Evolutionary conservation across 73 alveolate species (phyloP).

Genomic region (Paramecium pentaurelia): DNA sequence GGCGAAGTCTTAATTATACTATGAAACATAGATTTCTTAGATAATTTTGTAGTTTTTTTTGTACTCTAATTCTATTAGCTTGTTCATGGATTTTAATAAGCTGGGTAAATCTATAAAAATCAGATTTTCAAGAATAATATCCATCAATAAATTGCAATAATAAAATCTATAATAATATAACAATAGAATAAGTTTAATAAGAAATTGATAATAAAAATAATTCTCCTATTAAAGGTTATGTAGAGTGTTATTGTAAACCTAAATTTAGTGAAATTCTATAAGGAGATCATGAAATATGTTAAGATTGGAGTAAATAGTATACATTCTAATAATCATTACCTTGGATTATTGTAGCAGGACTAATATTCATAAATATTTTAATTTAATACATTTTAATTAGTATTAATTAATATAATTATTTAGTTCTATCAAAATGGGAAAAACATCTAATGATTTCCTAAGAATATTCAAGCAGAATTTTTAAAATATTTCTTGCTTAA

Average conservation of each 20-base stretch:
- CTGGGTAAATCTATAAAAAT: background rate
- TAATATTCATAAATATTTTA: background rate
- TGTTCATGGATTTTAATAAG: conserved; percentile 10
- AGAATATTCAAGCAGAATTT: conserved; percentile 3
- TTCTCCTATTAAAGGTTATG: background rate
- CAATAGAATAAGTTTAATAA: background rate
- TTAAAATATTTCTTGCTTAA: conserved; percentile 12
- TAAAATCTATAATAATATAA: background rate
- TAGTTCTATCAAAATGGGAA: background rate
- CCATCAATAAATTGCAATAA: background rate
- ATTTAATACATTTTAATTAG: background rate
- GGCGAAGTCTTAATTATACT: background rate
- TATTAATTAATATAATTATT: background rate
- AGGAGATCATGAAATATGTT: background rate
- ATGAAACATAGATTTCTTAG: background rate
- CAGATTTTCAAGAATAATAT: background rate
- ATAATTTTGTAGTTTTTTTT: background rate
- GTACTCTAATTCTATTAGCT: background rate
- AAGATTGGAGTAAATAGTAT: background rate
- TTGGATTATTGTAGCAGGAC: background rate
- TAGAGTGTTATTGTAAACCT: conserved; percentile 25
- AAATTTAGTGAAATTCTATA: background rate
- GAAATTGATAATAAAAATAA: background rate
- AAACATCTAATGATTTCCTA: background rate
- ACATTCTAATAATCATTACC: background rate